Evolutionary conservation across 2,329 filamentous ascomycete species (phyloP).

Genomic region (Madurella mycetomatis): DNA sequence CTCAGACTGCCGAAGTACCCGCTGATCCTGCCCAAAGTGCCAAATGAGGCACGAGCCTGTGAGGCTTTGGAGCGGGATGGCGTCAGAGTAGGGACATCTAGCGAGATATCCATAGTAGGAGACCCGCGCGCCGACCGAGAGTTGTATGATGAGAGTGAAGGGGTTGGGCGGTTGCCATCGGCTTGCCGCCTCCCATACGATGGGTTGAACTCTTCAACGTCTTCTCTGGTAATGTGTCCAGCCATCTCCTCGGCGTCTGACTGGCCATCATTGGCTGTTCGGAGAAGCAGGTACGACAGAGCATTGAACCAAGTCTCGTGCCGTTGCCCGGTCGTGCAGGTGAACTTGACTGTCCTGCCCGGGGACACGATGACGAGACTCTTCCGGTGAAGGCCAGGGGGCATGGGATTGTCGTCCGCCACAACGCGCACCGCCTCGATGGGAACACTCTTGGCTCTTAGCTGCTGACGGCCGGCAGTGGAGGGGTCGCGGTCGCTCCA

Average conservation of each 20-base stretch:
- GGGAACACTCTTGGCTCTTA: slow-evolving; percentile 80
- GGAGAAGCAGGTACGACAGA: slow-evolving; percentile 82
- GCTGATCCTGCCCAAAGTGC: slow-evolving; percentile 56
- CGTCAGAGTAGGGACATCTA: slow-evolving; percentile 54
- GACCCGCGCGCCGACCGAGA: slow-evolving; percentile 67
- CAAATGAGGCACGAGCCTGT: slow-evolving; percentile 30
- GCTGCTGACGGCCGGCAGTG: slow-evolving; percentile 68
- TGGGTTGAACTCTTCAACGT: slow-evolving; percentile 79
- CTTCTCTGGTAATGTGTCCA: slow-evolving; percentile 55
- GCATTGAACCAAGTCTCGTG: slow-evolving; percentile 99
- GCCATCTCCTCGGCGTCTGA: slow-evolving; percentile 57
- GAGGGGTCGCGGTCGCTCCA: slow-evolving; percentile 92
- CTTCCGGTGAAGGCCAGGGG: slow-evolving; percentile 90
- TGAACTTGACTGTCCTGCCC: slow-evolving; percentile 86
- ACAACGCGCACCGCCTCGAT: slow-evolving; percentile 93
- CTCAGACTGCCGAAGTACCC: slow-evolving; percentile 55
- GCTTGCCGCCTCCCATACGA: slow-evolving; percentile 41
- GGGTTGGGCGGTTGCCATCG: slow-evolving; percentile 51
- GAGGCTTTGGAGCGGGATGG: slow-evolving; percentile 40
- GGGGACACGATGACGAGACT: slow-evolving; percentile 87
- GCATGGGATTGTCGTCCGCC: slow-evolving; percentile 90
- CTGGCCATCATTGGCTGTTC: slow-evolving; percentile 63
- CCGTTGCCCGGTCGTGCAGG: slow-evolving; percentile 84
- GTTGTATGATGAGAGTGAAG: slow-evolving; percentile 75
- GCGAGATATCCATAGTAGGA: slow-evolving; percentile 46